Conservation (phyloP, 352 stramenopile species). For the Pythium sp. region DNA sequence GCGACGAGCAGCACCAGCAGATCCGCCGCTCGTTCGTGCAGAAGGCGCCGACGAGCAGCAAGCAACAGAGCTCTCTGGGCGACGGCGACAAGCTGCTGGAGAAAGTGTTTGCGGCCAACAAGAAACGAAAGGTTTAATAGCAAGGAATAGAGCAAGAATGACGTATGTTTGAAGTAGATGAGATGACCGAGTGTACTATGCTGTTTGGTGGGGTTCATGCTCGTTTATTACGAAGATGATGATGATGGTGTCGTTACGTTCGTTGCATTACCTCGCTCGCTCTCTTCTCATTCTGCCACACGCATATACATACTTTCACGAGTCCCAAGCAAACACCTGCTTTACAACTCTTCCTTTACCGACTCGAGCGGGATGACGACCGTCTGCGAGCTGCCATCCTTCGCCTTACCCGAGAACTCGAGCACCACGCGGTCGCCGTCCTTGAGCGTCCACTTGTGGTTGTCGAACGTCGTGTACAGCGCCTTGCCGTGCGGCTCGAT, state of each 20-base stretch:
- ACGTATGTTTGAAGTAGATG: background rate
- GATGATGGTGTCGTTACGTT: background rate
- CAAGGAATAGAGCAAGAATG: background rate
- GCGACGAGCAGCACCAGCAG: constrained; percentile 27
- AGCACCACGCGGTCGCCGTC: constrained; percentile 46
- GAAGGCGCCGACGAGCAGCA: constrained; percentile 66
- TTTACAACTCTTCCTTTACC: constrained; percentile 49
- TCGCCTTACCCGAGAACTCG: constrained; percentile 41
- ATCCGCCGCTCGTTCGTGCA: constrained; percentile 78
- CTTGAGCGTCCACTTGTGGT: constrained; percentile 73
- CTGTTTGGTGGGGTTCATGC: background rate
- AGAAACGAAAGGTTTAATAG: constrained; percentile 51
- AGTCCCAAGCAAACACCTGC: background rate
- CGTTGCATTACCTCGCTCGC: background rate
- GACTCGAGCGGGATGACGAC: constrained; percentile 39
- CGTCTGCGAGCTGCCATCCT: constrained; percentile 49
- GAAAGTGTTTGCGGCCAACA: constrained; percentile 64
- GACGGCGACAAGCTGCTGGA: constrained; percentile 43
- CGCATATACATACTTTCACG: constrained; percentile 12
- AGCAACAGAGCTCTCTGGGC: constrained; percentile 55
- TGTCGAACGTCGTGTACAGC: constrained; percentile 61
- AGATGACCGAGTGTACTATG: background rate
- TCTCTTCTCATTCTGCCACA: background rate
- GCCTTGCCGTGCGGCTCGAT: constrained; percentile 42
- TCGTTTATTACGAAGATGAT: background rate